Evolutionary conservation across 345 rosid species (phyloP).

Genomic region (Eucalyptus globulus): DNA sequence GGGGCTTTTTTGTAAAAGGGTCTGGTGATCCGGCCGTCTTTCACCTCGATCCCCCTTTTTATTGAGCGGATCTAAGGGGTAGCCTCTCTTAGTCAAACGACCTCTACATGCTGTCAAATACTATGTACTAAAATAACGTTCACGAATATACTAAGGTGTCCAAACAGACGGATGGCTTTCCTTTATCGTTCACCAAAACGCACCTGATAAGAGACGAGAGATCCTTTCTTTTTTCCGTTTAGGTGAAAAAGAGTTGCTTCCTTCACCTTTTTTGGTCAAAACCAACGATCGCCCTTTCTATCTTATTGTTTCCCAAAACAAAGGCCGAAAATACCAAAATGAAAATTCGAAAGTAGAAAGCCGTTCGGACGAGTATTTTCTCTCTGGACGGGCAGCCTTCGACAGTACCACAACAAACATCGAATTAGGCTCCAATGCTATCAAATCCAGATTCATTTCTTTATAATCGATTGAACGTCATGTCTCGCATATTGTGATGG

Average conservation of each 20-base stretch:
- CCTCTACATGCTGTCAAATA: not conserved
- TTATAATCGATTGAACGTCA: not conserved
- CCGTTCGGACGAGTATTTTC: not conserved
- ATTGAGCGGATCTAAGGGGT: not conserved
- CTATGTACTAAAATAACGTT: not conserved
- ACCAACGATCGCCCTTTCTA: not conserved
- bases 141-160: not conserved
- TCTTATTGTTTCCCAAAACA: not conserved
- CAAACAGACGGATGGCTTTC: not conserved
- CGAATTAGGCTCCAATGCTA: not conserved
- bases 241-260: not conserved
- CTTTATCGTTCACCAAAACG: not conserved
- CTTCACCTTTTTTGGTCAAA: not conserved
- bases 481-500: not conserved
- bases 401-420: accelerated
- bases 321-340: not conserved
- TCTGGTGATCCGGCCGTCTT: not conserved
- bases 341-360: not conserved
- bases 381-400: not conserved
- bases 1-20: not conserved
- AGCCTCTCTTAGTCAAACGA: not conserved
- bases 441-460: not conserved
- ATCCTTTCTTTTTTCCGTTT: not conserved
- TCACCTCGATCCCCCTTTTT: not conserved
- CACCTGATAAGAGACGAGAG: not conserved